Percentiles rank a stretch among this genome's conserved stretches.
Evolutionary conservation across 2,329 filamentous ascomycete species (phyloP).

Genomic region (Scolecobasidium constrictum): DNA sequence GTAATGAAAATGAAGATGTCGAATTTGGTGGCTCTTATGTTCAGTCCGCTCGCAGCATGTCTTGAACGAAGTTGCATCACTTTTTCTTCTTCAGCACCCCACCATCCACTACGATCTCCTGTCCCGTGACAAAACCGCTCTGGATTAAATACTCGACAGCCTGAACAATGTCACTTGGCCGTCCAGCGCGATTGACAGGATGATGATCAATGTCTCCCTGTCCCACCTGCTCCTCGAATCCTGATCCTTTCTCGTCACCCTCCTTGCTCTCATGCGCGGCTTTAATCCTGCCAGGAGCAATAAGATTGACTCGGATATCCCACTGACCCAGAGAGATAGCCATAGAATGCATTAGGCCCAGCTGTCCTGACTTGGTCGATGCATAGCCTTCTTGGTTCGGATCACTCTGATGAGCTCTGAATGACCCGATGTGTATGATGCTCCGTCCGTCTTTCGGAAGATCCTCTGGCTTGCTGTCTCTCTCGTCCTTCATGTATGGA

Average conservation of each 20-base stretch:
- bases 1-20: too few relatives aligned
- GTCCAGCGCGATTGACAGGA: conserved; percentile 32
- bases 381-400: conserved; percentile 40
- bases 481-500: conserved; percentile 33
- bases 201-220: conserved; percentile 33
- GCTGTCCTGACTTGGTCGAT: conserved; percentile 25
- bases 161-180: conserved; percentile 34
- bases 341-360: conserved; percentile 28
- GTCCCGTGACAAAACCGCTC: conserved; percentile 27
- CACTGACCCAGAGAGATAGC: conserved; percentile 22
- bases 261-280: conserved; percentile 35
- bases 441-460: too few relatives aligned
- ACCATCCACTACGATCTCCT: conserved; percentile 8
- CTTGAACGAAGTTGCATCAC: too few relatives aligned
- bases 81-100: conserved; percentile 9
- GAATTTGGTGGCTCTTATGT: too few relatives aligned
- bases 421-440: conserved; percentile 36
- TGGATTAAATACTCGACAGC: conserved; percentile 31
- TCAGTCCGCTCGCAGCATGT: too few relatives aligned
- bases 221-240: conserved; percentile 25
- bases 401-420: conserved; percentile 35
- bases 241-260: conserved; percentile 30
- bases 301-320: conserved; percentile 28
- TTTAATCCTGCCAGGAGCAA: conserved; percentile 36
- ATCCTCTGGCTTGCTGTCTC: conserved; percentile 16